Conservation (phyloP, 2,329 filamentous ascomycete genomes). For the Cladosporium sphaerospermum region DNA sequence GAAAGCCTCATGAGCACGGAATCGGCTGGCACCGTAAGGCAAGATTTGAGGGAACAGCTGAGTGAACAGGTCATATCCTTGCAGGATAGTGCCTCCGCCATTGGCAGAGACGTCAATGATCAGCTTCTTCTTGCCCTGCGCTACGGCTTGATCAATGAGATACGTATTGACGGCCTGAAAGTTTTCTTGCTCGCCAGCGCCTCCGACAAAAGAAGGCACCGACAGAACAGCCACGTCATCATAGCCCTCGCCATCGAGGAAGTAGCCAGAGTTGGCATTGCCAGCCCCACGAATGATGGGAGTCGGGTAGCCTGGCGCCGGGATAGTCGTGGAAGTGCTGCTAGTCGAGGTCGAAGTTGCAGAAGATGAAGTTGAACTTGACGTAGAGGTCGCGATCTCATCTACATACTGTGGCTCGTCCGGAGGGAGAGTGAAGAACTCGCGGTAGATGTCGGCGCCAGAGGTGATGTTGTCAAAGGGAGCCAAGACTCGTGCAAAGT, state of each 20-base stretch:
- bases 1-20: slow-evolving; percentile 46
- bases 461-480: slow-evolving; percentile 37
- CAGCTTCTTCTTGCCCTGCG: slow-evolving; percentile 52
- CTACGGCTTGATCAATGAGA: slow-evolving; percentile 39
- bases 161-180: slow-evolving; percentile 39
- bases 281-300: slow-evolving; percentile 34
- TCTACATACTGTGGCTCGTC: slow-evolving; percentile 20
- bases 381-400: slow-evolving; percentile 15
- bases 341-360: slow-evolving; percentile 13
- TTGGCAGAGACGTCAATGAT: slow-evolving; percentile 56
- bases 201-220: slow-evolving; percentile 37
- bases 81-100: slow-evolving; percentile 52
- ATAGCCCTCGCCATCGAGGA: slow-evolving; percentile 38
- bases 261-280: slow-evolving; percentile 44
- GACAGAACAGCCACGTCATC: slow-evolving; percentile 42
- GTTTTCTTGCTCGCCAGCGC: slow-evolving; percentile 22
- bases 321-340: slow-evolving; percentile 19
- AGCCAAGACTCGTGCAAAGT: slow-evolving; percentile 39
- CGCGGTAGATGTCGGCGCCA: slow-evolving; percentile 37
- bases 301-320: slow-evolving; percentile 39
- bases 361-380: slow-evolving; percentile 11
- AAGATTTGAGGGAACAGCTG: slow-evolving; percentile 47
- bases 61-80: slow-evolving; percentile 59
- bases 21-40: slow-evolving; percentile 46
- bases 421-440: slow-evolving; percentile 24